These are phyloP conservation scores for Sodiomyces alkalinus DNA, from an alignment of 2,329 filamentous ascomycete species.

Conservation along the genomic window DNA sequence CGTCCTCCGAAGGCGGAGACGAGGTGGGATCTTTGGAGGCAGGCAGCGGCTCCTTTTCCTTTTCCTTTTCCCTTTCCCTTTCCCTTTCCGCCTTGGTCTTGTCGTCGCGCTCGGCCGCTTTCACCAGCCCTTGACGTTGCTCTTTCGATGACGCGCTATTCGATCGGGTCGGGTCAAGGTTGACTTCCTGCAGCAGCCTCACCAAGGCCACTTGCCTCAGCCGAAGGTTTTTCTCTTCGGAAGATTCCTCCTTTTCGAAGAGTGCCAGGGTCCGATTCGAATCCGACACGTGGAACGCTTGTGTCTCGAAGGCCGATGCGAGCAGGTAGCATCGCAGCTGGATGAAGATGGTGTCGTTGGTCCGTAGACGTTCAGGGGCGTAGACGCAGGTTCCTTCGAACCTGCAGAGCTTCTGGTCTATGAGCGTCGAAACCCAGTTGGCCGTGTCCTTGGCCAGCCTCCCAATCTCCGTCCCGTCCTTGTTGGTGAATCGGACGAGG, in stretches of 20 bases:
- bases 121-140: conserved; percentile 68
- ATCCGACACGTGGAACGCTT: conserved; percentile 43
- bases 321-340: conserved; percentile 71
- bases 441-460: conserved; percentile 76
- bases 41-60: conserved; percentile 37
- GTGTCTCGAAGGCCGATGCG: conserved; percentile 54
- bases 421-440: conserved; percentile 78
- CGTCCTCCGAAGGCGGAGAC: conserved; percentile 44
- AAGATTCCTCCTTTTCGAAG: conserved; percentile 74
- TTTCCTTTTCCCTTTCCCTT: too few species aligned
- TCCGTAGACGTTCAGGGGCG: conserved; percentile 67
- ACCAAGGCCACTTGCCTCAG: conserved; percentile 78
- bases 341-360: conserved; percentile 88
- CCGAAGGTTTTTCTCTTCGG: conserved; percentile 70
- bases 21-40: conserved; percentile 22
- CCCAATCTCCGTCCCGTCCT: conserved; percentile 67
- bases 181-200: conserved; percentile 78
- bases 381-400: conserved; percentile 86
- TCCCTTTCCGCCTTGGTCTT: too few species aligned
- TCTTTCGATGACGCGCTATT: conserved; percentile 63
- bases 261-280: conserved; percentile 54
- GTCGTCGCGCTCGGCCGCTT: conserved; percentile 79
- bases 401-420: conserved; percentile 77
- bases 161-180: conserved; percentile 58
- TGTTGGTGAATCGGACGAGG: conserved; percentile 80